Evolutionary conservation across 306 rosid genomes (phyloP).

Genomic region (apple (Malus domestica)): ASM211411v1 NC_041791.1:31480501-31481000

Average conservation of each 20-base stretch:
- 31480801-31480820: conserved; percentile 28
- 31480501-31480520: neutral
- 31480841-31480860: conserved; percentile 33
- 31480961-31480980: conserved; percentile 58
- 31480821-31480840: conserved; percentile 38
- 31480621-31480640: neutral
- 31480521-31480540: neutral
- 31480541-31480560: no score
- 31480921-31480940: conserved; percentile 30
- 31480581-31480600: no score
- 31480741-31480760: conserved; percentile 39
- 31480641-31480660: neutral
- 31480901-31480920: conserved; percentile 19
- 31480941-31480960: conserved; percentile 50
- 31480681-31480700: neutral
- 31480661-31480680: neutral
- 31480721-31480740: conserved; percentile 20
- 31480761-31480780: conserved; percentile 14
- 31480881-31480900: conserved; percentile 5
- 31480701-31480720: neutral
- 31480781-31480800: conserved; percentile 23
- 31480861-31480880: conserved; percentile 36
- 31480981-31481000: conserved; percentile 41
- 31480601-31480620: neutral
- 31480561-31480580: no score